Conservation (phyloP, 257 asterid species). For the Solanum stenotomum region DNA sequence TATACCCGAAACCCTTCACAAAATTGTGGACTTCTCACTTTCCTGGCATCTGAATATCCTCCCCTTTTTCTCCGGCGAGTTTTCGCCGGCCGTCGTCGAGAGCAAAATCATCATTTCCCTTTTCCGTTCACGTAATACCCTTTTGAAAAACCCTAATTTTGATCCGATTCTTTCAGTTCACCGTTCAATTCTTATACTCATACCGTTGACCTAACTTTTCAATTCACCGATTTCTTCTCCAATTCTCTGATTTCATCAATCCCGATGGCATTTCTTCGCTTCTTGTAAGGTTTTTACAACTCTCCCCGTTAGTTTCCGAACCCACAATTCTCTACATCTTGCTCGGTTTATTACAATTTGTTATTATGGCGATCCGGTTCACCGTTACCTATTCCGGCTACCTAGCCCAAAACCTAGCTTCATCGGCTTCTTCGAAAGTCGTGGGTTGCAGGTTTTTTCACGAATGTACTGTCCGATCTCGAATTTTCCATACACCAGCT, state of each 20-base stretch:
- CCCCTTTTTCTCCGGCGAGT: background rate
- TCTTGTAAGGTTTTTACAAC: background rate
- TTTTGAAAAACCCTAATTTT: background rate
- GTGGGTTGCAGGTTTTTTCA: conserved; percentile 37
- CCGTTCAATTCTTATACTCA: background rate
- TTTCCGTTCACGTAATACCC: background rate
- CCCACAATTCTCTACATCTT: conserved; percentile 25
- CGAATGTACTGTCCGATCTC: conserved; percentile 35
- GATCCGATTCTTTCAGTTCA: background rate
- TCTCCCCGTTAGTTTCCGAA: background rate
- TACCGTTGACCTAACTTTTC: background rate
- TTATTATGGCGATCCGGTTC: conserved; percentile 73
- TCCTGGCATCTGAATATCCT: background rate
- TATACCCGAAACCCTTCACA: background rate
- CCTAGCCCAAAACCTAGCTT: conserved; percentile 50
- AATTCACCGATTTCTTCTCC: background rate
- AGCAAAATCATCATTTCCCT: background rate
- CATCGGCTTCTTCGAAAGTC: conserved; percentile 37
- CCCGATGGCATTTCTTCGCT: background rate
- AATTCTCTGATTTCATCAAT: conserved; percentile 2
- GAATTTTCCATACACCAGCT: conserved; percentile 17
- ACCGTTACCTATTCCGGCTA: conserved; percentile 74
- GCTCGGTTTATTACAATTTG: conserved; percentile 20
- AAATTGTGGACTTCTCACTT: background rate
- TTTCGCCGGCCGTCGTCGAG: background rate